phyloP scores from a whole-genome alignment of 1,284 basidiomycete species.

The Serendipita sp. region DNA sequence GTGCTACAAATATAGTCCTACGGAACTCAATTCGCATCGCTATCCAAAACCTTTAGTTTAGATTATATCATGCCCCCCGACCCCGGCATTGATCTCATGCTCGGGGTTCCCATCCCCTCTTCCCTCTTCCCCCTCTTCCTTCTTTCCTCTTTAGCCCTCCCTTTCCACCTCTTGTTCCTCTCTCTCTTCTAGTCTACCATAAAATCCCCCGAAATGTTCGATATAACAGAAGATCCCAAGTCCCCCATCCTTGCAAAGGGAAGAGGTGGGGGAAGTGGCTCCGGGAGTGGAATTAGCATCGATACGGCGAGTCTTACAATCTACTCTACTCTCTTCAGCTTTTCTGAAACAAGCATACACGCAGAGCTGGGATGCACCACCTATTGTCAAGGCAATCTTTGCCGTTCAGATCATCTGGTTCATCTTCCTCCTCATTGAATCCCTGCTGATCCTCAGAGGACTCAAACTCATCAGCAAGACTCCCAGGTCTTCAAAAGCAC shows the following conservation, averaged over 20 bases:
- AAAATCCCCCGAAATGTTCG: neutral
- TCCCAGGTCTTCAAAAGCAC: too few species aligned
- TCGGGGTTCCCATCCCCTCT: neutral
- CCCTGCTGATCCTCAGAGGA: too few species aligned
- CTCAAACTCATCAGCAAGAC: too few species aligned
- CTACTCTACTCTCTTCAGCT: too few species aligned
- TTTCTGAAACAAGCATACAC: neutral
- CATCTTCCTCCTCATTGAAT: too few species aligned
- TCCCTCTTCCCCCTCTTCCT: neutral
- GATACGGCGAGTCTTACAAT: neutral
- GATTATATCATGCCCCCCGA: too few species aligned
- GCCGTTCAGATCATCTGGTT: neutral
- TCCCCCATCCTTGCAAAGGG: neutral
- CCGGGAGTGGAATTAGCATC: neutral
- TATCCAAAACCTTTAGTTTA: too few species aligned
- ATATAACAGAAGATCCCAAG: neutral
- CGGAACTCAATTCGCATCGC: too few species aligned
- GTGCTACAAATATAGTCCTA: too few species aligned
- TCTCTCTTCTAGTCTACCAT: neutral
- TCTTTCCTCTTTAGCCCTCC: neutral
- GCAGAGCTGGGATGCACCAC: neutral
- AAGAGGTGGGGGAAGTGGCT: neutral
- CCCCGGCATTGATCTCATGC: too few species aligned
- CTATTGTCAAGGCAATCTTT: neutral
- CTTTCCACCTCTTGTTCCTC: neutral